phyloP scores from a whole-genome alignment of 768 basidiomycete species.

The Daedaleopsis nitida region DNA sequence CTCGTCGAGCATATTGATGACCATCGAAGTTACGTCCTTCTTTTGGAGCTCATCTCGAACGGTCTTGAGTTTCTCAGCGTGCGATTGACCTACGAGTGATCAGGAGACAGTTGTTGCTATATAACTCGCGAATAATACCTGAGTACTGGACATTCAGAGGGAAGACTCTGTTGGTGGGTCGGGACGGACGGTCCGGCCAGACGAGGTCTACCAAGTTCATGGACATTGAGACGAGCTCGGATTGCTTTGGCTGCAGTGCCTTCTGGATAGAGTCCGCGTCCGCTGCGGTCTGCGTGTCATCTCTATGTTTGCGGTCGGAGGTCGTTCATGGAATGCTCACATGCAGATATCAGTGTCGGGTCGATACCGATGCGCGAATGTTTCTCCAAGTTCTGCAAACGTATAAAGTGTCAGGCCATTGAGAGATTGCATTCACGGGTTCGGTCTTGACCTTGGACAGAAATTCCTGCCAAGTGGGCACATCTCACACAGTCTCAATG shows the following conservation, averaged over 20 bases:
- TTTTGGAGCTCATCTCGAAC: conserved; percentile 67
- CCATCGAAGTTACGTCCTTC: conserved; percentile 67
- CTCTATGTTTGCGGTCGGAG: neutral
- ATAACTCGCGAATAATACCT: conserved; percentile 40
- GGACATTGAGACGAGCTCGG: conserved; percentile 63
- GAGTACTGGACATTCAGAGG: conserved; percentile 74
- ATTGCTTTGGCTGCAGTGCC: conserved; percentile 53
- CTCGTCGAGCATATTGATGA: conserved; percentile 91
- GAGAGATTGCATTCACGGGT: neutral
- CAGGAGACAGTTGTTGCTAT: neutral
- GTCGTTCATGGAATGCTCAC: conserved; percentile 37
- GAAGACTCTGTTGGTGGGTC: conserved; percentile 70
- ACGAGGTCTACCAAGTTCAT: conserved; percentile 79
- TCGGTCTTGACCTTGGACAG: conserved; percentile 57
- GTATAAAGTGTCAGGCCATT: neutral
- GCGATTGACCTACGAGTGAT: conserved; percentile 51
- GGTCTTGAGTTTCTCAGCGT: conserved; percentile 64
- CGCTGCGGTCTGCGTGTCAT: conserved; percentile 34
- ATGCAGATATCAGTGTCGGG: conserved; percentile 68
- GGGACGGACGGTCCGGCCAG: conserved; percentile 71
- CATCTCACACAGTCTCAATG: conserved; percentile 48
- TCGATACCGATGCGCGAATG: conserved; percentile 80
- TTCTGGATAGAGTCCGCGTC: conserved; percentile 68
- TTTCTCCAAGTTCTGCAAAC: conserved; percentile 56
- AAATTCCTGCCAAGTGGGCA: conserved; percentile 91